Conservation (phyloP, 352 stramenopile species). For the Phytophthora pseudosyringae region DNA sequence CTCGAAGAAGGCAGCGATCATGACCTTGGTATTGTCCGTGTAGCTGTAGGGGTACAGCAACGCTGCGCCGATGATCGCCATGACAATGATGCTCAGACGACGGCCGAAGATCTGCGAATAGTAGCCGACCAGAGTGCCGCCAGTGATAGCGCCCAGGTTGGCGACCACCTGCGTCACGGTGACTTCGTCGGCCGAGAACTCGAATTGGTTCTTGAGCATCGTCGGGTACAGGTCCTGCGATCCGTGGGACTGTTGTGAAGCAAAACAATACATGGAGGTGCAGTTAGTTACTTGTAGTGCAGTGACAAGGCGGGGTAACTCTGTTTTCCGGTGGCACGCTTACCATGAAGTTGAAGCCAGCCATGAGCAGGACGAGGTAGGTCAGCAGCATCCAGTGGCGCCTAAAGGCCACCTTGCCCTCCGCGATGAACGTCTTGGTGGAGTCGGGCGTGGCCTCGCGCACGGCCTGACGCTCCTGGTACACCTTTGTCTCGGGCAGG, state of each 20-base stretch:
- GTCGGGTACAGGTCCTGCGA: constrained; percentile 59
- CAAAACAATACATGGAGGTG: not conserved
- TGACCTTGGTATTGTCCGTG: constrained; percentile 31
- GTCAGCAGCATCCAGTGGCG: constrained; percentile 50
- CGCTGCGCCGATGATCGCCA: constrained; percentile 35
- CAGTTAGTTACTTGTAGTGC: not conserved
- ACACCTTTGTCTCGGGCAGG: constrained; percentile 45
- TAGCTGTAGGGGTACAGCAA: constrained; percentile 61
- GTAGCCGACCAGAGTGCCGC: constrained; percentile 51
- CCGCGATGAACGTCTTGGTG: constrained; percentile 41
- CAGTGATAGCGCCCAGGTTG: constrained; percentile 50
- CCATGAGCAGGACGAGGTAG: constrained; percentile 54
- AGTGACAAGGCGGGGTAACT: not conserved
- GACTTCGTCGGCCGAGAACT: constrained; percentile 48
- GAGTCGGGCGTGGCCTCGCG: constrained; percentile 31
- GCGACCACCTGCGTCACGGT: constrained; percentile 52
- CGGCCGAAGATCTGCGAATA: constrained; percentile 57
- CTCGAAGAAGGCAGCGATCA: constrained; percentile 50
- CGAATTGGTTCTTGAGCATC: constrained; percentile 53
- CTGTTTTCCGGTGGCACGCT: constrained; percentile 6
- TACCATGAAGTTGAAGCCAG: constrained; percentile 58
- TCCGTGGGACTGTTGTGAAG: constrained; percentile 37
- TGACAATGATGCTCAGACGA: constrained; percentile 47
- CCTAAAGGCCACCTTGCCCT: constrained; percentile 51
- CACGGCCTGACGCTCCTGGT: constrained; percentile 37